These are phyloP conservation scores for Linnemannia zychae DNA, from an alignment of 192 early-diverging fungal genomes.

Conservation along the genomic window DNA sequence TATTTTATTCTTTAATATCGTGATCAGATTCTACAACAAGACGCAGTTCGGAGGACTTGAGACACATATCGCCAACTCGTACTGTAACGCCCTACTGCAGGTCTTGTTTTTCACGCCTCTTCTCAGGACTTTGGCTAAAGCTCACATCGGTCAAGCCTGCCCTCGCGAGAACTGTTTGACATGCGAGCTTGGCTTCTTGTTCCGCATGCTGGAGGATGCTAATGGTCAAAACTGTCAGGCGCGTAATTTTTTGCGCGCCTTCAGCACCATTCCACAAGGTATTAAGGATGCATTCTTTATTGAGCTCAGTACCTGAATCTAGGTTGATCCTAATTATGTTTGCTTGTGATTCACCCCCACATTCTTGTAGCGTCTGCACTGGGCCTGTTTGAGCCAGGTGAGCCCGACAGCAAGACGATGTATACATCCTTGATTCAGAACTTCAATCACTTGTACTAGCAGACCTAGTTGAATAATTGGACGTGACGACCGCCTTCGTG, in stretches of 20 bases:
- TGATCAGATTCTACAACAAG: conserved; percentile 85
- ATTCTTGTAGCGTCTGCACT: conserved; percentile 83
- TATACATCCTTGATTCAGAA: conserved; percentile 88
- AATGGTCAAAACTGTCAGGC: conserved; percentile 97
- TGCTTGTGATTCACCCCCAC: background rate
- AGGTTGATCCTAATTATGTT: background rate
- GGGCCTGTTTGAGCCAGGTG: conserved; percentile 92
- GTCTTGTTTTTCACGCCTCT: conserved; percentile 79
- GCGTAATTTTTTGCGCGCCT: conserved; percentile 88
- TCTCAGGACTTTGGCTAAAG: conserved; percentile 76
- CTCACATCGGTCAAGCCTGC: conserved; percentile 80
- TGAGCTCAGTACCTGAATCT: no score
- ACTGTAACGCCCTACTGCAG: conserved; percentile 93
- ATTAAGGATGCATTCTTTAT: no score
- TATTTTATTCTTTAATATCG: background rate
- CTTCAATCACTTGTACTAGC: conserved; percentile 92
- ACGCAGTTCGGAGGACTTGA: conserved; percentile 92
- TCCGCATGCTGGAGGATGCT: conserved; percentile 91
- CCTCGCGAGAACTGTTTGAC: conserved; percentile 82
- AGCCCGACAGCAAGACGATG: conserved; percentile 66
- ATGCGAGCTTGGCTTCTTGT: conserved; percentile 95
- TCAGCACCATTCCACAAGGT: conserved; percentile 90
- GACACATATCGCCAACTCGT: conserved; percentile 90
- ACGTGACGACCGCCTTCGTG: no score
- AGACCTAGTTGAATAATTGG: no score